phyloP scores from a whole-genome alignment of 306 rosid species.

The Gleditsia sinensis region DNA sequence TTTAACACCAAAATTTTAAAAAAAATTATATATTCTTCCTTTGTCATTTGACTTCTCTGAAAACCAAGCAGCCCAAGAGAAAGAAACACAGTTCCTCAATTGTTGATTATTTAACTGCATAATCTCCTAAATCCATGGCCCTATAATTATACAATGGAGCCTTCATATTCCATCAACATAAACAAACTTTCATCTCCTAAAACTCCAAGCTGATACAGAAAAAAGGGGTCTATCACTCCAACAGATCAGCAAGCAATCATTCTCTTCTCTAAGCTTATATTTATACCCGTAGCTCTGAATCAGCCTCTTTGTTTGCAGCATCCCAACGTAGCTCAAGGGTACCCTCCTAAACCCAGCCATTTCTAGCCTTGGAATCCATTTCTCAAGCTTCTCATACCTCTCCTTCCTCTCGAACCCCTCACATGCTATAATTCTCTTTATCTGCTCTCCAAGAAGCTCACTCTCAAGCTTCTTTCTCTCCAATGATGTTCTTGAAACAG shows the following conservation, averaged over 20 bases:
- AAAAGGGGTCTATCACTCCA: slow-evolving; percentile 68
- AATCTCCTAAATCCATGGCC: not conserved
- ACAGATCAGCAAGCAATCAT: slow-evolving; percentile 54
- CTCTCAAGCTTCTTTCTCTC: slow-evolving; percentile 61
- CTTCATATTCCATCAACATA: not conserved
- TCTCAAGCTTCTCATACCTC: slow-evolving; percentile 70
- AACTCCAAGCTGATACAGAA: slow-evolving; percentile 71
- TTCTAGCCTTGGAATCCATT: slow-evolving; percentile 70
- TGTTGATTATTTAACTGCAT: not conserved
- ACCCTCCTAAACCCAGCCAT: slow-evolving; percentile 61
- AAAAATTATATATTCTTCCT: no score
- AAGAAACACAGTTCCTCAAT: no score
- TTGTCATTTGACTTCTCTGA: no score
- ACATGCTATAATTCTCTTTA: slow-evolving; percentile 70
- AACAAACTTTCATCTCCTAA: not conserved
- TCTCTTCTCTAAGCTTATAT: slow-evolving; percentile 53
- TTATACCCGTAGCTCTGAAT: slow-evolving; percentile 51
- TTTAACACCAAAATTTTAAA: no score
- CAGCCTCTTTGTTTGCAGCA: slow-evolving; percentile 43
- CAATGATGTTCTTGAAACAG: slow-evolving; percentile 39
- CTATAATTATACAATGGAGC: not conserved
- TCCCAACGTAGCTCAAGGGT: slow-evolving; percentile 50
- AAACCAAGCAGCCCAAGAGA: no score
- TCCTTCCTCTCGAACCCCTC: slow-evolving; percentile 71
- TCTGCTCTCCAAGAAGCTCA: slow-evolving; percentile 70